These are phyloP conservation scores for Phytophthora litchii DNA, from an alignment of 352 stramenopile genomes.

Conservation along the genomic window DNA sequence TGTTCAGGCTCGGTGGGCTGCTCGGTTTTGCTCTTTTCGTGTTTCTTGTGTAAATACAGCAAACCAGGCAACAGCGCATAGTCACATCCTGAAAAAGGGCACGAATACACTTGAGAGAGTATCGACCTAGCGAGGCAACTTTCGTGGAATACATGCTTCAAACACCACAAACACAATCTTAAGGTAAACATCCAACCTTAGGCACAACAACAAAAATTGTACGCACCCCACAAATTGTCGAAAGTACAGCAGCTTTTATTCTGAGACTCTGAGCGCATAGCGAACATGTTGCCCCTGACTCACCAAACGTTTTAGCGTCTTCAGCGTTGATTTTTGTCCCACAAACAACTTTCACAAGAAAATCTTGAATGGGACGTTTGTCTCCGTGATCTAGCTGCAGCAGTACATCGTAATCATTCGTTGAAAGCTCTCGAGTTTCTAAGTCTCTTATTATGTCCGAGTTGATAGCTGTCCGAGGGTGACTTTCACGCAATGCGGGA, in stretches of 20 bases:
- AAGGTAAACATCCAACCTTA: background rate
- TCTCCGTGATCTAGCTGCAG: conserved; percentile 68
- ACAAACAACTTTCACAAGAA: conserved; percentile 56
- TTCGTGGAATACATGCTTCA: conserved; percentile 79
- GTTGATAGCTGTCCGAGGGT: conserved; percentile 30
- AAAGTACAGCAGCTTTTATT: conserved; percentile 62
- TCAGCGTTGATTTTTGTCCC: conserved; percentile 51
- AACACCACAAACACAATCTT: conserved; percentile 1
- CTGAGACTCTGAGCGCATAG: conserved; percentile 69
- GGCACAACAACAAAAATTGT: background rate
- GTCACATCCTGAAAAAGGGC: conserved; percentile 53
- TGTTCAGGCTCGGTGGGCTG: background rate
- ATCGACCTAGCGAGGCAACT: conserved; percentile 77
- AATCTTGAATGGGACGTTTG: conserved; percentile 75
- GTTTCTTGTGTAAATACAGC: conserved; percentile 35
- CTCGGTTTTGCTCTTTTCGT: conserved; percentile 14
- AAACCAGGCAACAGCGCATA: conserved; percentile 70
- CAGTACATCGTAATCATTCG: conserved; percentile 85
- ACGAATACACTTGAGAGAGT: conserved; percentile 63
- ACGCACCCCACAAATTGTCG: conserved; percentile 58
- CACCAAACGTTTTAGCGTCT: conserved; percentile 57
- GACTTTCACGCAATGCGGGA: conserved; percentile 47
- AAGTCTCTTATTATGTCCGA: conserved; percentile 63
- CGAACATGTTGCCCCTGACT: conserved; percentile 42
- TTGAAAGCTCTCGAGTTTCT: conserved; percentile 76